These are phyloP conservation scores for Vitis rotundifolia DNA, from an alignment of 164 flowering plant genomes.

Conservation along the genomic window DNA sequence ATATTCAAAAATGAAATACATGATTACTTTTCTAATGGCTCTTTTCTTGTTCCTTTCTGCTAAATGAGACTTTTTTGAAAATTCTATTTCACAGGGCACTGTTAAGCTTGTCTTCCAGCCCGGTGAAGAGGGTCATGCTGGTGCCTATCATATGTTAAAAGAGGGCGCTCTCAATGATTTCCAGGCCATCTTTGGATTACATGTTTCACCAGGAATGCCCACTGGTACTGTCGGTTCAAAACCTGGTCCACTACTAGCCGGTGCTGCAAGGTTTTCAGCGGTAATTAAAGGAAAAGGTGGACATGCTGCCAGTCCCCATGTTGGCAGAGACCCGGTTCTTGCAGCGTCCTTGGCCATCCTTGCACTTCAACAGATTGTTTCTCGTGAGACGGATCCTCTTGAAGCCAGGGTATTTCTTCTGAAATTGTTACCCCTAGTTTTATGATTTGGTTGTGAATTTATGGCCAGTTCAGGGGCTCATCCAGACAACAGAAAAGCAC, in stretches of 20 bases:
- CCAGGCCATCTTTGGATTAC: conserved; percentile 67
- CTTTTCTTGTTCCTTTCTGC: too few relatives aligned
- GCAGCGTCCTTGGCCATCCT: conserved; percentile 57
- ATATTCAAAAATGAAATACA: background rate
- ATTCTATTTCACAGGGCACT: conserved; percentile 51
- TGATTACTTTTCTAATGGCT: too few relatives aligned
- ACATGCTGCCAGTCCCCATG: conserved; percentile 55
- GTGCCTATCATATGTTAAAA: conserved; percentile 73
- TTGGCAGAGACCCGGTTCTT: conserved; percentile 51
- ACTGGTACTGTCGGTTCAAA: conserved; percentile 63
- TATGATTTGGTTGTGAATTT: too few relatives aligned
- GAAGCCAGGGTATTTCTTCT: conserved; percentile 43
- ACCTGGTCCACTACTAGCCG: conserved; percentile 73
- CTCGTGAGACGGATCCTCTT: conserved; percentile 75
- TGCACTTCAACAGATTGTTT: conserved; percentile 69
- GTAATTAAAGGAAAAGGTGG: conserved; percentile 59
- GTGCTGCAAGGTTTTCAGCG: conserved; percentile 47
- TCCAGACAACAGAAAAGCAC: too few relatives aligned
- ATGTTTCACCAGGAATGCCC: conserved; percentile 48
- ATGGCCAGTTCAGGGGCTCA: too few relatives aligned
- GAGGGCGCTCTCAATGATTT: conserved; percentile 63
- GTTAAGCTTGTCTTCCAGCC: conserved; percentile 90
- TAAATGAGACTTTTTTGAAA: too few relatives aligned
- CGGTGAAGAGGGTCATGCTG: conserved; percentile 73
- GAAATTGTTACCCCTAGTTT: background rate